Evolutionary conservation across 1,284 basidiomycete species (phyloP).

Genomic region (Pseudozyma tsukubaensis): DNA sequence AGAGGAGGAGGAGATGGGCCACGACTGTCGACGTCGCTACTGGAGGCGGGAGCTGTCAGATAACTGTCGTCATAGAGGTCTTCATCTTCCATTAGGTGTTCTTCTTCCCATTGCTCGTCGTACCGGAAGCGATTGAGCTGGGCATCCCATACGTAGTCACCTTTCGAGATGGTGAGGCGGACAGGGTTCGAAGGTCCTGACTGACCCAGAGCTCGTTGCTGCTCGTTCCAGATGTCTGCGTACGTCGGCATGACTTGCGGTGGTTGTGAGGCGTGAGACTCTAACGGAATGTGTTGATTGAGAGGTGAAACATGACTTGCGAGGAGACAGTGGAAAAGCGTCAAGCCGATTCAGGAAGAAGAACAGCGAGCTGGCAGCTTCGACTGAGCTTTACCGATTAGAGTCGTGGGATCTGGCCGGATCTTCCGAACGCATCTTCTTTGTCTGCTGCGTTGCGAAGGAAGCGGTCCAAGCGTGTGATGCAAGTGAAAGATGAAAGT

Average conservation of each 20-base stretch:
- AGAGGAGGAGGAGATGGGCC: constrained; percentile 11
- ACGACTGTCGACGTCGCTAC: constrained; percentile 1
- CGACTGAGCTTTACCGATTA: no score
- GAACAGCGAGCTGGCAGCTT: no score
- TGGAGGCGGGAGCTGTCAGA: not conserved
- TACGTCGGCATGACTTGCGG: constrained; percentile 41
- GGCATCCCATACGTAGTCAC: constrained; percentile 43
- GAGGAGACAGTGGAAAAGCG: no score
- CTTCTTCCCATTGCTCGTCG: constrained; percentile 48
- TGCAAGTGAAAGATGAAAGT: no score
- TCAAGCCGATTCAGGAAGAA: no score
- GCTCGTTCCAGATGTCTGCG: constrained; percentile 47
- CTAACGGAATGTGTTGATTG: not conserved
- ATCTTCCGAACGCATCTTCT: no score
- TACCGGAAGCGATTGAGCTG: constrained; percentile 20
- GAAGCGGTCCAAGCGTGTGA: no score
- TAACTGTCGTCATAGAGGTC: constrained; percentile 8
- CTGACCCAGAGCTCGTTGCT: constrained; percentile 25
- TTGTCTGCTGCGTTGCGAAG: no score
- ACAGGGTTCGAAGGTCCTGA: constrained; percentile 38
- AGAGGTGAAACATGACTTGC: not conserved
- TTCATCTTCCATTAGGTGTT: constrained; percentile 53
- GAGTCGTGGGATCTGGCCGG: no score
- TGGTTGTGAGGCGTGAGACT: no score
- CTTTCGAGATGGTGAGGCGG: constrained; percentile 48